Conservation (phyloP, 768 basidiomycete species). For the Boletus rubropictus region DNA sequence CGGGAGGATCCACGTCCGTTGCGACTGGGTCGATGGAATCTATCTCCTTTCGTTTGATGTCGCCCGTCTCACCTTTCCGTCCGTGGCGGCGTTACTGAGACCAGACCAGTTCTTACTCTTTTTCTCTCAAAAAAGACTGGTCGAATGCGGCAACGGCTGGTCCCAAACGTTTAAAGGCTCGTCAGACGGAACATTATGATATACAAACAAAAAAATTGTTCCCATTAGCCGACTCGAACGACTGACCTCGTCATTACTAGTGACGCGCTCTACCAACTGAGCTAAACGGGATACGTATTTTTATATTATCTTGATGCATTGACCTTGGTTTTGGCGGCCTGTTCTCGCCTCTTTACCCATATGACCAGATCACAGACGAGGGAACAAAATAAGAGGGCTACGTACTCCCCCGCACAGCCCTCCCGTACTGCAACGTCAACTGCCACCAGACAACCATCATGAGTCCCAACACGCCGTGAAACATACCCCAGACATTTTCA, state of each 20-base stretch:
- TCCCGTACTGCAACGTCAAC: conserved; percentile 51
- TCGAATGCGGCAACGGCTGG: too few relatives aligned
- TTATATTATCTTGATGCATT: too few relatives aligned
- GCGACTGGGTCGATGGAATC: not conserved
- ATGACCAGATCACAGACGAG: too few relatives aligned
- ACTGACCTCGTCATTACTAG: conserved; percentile 69
- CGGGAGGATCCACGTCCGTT: not conserved
- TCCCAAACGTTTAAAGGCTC: too few relatives aligned
- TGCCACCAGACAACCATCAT: conserved; percentile 83
- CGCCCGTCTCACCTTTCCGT: too few relatives aligned
- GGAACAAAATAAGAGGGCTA: too few relatives aligned
- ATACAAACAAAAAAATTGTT: conserved; percentile 4
- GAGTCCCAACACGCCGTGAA: conserved; percentile 67
- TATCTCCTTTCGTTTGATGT: not conserved
- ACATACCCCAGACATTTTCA: conserved; percentile 64
- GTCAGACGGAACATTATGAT: too few relatives aligned
- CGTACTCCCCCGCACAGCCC: conserved; percentile 33
- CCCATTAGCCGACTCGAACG: conserved; percentile 56
- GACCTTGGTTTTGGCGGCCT: too few relatives aligned
- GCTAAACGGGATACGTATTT: conserved; percentile 35
- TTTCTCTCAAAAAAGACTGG: too few relatives aligned
- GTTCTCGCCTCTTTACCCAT: too few relatives aligned
- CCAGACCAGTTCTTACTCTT: too few relatives aligned
- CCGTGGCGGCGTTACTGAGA: too few relatives aligned
- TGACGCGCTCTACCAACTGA: conserved; percentile 59